These are phyloP conservation scores for Aspergillus fructus DNA, from an alignment of 2,329 filamentous ascomycete genomes.

Conservation along the genomic window DNA sequence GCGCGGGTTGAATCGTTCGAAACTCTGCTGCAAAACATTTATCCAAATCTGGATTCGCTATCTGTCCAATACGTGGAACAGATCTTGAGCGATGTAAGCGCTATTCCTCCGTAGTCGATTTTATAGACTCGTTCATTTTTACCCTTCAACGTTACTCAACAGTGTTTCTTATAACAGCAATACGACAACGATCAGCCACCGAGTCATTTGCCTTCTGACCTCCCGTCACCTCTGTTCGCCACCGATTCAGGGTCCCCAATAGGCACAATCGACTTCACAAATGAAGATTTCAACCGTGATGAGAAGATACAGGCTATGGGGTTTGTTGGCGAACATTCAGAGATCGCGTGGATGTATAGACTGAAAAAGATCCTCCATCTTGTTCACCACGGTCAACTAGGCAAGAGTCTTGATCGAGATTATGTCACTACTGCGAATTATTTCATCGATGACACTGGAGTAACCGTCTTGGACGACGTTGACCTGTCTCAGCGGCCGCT, in stretches of 20 bases:
- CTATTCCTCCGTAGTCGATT: constrained; percentile 1
- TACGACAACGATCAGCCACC: constrained; percentile 12
- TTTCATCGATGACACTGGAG: constrained; percentile 41
- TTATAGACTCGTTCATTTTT: neutral
- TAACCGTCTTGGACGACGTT: constrained; percentile 33
- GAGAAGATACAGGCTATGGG: constrained; percentile 39
- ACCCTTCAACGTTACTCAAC: constrained; percentile 2
- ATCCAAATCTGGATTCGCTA: constrained; percentile 31
- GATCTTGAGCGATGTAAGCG: constrained; percentile 34
- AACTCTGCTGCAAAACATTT: constrained; percentile 33
- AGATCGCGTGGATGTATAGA: constrained; percentile 45
- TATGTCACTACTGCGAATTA: constrained; percentile 37
- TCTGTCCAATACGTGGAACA: constrained; percentile 36
- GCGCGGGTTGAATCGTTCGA: constrained; percentile 38
- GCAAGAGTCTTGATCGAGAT: constrained; percentile 17
- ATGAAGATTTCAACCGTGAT: constrained; percentile 45
- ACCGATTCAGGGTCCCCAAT: constrained; percentile 29
- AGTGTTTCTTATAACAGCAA: constrained; percentile 11
- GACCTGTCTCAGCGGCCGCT: constrained; percentile 39
- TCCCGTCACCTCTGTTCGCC: constrained; percentile 10
- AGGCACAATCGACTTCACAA: constrained; percentile 39
- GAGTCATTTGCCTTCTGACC: constrained; percentile 13
- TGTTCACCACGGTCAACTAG: constrained; percentile 19
- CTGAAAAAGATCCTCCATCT: constrained; percentile 38
- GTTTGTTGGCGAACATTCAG: constrained; percentile 47